These are phyloP conservation scores for Eutrema salsugineum DNA, from an alignment of 441 rosid species.

Conservation along the genomic window DNA sequence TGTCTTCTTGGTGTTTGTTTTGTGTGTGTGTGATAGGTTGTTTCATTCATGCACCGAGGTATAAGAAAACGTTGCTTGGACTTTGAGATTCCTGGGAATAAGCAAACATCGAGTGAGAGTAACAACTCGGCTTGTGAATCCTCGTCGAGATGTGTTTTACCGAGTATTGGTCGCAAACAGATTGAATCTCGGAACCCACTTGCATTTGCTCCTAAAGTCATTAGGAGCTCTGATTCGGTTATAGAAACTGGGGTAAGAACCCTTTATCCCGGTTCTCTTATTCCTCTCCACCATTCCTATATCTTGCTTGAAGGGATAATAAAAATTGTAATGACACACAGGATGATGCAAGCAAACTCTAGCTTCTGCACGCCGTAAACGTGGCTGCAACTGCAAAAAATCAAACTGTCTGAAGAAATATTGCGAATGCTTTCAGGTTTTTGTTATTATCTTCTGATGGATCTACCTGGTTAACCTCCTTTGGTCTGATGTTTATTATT, in stretches of 20 bases:
- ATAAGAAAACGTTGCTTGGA: conserved; percentile 89
- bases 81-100: conserved; percentile 67
- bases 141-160: conserved; percentile 48
- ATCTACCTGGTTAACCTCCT: conserved; percentile 1
- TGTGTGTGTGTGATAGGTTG: conserved; percentile 44
- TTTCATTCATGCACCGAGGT: conserved; percentile 73
- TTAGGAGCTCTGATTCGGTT: conserved; percentile 57
- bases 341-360: conserved; percentile 95
- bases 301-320: background rate
- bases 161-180: conserved; percentile 97
- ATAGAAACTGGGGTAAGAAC: conserved; percentile 63
- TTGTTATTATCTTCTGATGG: background rate
- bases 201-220: conserved; percentile 99
- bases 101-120: conserved; percentile 34
- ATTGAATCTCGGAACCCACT: conserved; percentile 97
- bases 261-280: background rate
- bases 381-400: conserved; percentile 99
- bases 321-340: conserved; percentile 23
- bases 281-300: background rate
- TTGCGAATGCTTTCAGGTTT: conserved; percentile 99
- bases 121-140: conserved; percentile 44
- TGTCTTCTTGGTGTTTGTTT: background rate
- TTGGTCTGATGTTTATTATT: conserved; percentile 16
- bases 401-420: conserved; percentile 96
- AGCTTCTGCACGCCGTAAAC: conserved; percentile 95